Conservation (phyloP, 2,329 filamentous ascomycete species). For the Dothideomycetes sp. region DNA sequence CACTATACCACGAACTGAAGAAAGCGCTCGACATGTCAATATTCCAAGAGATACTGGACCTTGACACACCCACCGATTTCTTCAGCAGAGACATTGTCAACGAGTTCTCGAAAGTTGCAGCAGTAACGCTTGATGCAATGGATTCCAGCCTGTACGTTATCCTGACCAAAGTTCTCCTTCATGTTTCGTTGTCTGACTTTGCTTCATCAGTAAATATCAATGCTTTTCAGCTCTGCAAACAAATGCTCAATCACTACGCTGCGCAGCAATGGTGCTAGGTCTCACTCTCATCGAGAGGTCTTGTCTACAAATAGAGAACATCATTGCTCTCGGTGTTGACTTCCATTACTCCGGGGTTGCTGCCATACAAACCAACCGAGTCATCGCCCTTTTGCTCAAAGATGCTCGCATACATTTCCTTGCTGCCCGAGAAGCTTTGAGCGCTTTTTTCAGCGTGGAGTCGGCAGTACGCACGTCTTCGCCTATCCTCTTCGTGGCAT, state of each 20-base stretch:
- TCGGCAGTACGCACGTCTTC: no score
- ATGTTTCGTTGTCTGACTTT: not conserved
- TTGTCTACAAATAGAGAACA: constrained; percentile 1
- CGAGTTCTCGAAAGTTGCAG: constrained; percentile 1
- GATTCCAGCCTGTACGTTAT: constrained; percentile 2
- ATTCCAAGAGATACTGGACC: constrained; percentile 8
- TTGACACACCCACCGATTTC: constrained; percentile 1
- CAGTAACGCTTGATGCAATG: not conserved
- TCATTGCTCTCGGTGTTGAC: constrained; percentile 3
- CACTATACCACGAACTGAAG: no score
- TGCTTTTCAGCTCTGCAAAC: constrained; percentile 1
- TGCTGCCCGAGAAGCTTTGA: not conserved
- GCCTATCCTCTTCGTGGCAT: no score
- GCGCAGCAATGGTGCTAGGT: constrained; percentile 2
- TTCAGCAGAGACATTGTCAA: constrained; percentile 4
- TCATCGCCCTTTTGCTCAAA: not conserved
- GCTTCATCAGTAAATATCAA: not conserved
- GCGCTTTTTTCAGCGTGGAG: not conserved
- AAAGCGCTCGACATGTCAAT: constrained; percentile 1
- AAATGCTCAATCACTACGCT: constrained; percentile 7
- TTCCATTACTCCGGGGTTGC: constrained; percentile 1
- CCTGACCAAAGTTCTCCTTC: no score
- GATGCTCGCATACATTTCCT: constrained; percentile 3
- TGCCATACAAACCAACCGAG: constrained; percentile 1
- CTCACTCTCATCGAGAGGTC: constrained; percentile 6